Base-by-base conservation (phyloP, 164 flowering plant genomes). In the Liquidambar formosana region DNA sequence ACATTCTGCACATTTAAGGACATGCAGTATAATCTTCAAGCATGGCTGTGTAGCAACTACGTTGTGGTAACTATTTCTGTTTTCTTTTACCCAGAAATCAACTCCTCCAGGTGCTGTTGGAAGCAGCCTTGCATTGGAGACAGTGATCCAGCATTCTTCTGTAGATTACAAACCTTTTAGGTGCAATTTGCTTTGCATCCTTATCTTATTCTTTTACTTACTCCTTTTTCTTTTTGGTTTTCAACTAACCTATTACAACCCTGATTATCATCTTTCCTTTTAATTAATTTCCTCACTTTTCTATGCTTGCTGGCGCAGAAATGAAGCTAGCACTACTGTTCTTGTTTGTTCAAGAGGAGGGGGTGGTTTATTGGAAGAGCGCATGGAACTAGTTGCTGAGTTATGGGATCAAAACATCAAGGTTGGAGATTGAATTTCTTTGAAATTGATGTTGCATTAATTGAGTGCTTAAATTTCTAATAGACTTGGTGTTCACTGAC, bases 261-360 rank as follows among this genome's bases (percentile, higher is more conserved):
- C 57, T 3, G 19, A 19, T 46, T 22, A 18, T 54, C 1, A 9
- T 63, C 61, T 33, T 38, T 27, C 64, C n/a, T 23, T 74, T 16
- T 38, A 5, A 74, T 22, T 25, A 19, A 38, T n/a, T 15, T 64
- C 25, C 27, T n/a, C 23, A 62, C 23, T 51, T 53, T 23, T 5
- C 14, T 44, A 12, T 61, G 16, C 43, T 51, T 64, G 23, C 51
- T 73, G 53, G 45, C 80, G 70, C 81, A 95, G 97, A 81, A 83
- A 75, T 78, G 92, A 92, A 61, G 74, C 78, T 48, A 76, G 82
- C 73, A 78, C 68, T 26, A 79, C 67, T 64, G 75, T 93, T 73
- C 92, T 95, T 72, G 78, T 95, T 65, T 95, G 99, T 72, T 90
- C 99, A 73, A 86, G 85, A 82, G 99, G 97, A 67, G 96, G 97